phyloP scores from a whole-genome alignment of 345 rosid species.

The Eucalyptus cloeziana region DNA sequence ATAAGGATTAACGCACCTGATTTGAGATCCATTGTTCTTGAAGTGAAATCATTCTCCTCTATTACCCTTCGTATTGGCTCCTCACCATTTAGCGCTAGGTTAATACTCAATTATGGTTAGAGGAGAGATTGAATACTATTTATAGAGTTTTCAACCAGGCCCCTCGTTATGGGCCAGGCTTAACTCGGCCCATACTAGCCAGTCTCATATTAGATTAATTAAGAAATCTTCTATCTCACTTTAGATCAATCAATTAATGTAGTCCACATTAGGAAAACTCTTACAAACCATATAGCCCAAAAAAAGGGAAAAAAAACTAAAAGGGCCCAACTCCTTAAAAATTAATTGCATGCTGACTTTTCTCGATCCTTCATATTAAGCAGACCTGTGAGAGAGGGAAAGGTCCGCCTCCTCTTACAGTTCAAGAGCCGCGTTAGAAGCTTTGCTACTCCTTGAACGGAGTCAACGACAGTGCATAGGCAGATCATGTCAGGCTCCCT shows the following conservation, averaged over 20 bases:
- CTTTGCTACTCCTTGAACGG: background rate
- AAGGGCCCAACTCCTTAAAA: background rate
- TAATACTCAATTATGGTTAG: no score
- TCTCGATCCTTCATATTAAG: background rate
- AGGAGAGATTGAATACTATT: rapidly evolving
- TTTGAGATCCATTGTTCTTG: no score
- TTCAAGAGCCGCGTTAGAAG: background rate
- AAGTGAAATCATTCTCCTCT: no score
- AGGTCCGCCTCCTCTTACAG: background rate
- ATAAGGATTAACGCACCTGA: no score
- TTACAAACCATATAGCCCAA: background rate
- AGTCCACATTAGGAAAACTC: rapidly evolving
- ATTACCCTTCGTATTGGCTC: no score
- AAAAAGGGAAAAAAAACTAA: background rate
- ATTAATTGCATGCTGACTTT: background rate
- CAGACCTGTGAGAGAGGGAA: background rate
- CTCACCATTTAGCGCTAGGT: no score
- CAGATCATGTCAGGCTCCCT: background rate
- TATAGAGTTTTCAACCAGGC: rapidly evolving
- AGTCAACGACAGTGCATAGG: background rate
- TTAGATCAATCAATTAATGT: no score
- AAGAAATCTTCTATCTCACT: rapidly evolving
- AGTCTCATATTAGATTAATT: rapidly evolving
- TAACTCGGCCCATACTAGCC: rapidly evolving
- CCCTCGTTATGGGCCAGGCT: rapidly evolving